phyloP scores from a whole-genome alignment of 129 eudicot genomes.

The Helianthus tuberosus region DNA sequence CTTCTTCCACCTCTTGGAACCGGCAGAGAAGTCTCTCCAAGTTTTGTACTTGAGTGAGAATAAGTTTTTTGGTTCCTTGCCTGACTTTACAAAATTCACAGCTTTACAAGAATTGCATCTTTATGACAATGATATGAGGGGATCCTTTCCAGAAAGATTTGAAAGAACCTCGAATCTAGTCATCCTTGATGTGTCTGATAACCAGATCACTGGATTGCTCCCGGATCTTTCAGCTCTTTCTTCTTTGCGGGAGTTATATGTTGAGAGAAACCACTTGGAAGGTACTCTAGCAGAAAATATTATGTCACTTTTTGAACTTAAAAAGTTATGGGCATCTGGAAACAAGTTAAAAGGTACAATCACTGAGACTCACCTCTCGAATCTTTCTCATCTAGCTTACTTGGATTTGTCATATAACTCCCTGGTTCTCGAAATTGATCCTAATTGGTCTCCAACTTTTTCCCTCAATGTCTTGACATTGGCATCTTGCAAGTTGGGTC shows the following conservation, averaged over 20 bases:
- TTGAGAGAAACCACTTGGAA: constrained; percentile 28
- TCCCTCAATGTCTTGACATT: constrained; percentile 27
- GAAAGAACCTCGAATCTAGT: background rate
- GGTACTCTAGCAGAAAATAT: constrained; percentile 30
- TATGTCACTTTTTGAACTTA: constrained; percentile 31
- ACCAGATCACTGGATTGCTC: constrained; percentile 33
- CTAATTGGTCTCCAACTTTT: constrained; percentile 48
- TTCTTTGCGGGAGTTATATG: constrained; percentile 20
- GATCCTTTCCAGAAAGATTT: constrained; percentile 4
- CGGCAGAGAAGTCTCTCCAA: constrained; percentile 11
- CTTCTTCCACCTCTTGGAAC: background rate
- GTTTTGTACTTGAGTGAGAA: constrained; percentile 18
- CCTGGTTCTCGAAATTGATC: constrained; percentile 21
- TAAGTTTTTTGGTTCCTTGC: background rate
- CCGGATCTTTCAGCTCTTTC: constrained; percentile 31
- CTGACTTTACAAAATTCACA: background rate
- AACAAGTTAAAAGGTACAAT: constrained; percentile 38
- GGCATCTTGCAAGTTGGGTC: constrained; percentile 33
- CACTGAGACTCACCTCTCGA: constrained; percentile 36
- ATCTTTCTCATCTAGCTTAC: constrained; percentile 33
- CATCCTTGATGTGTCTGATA: constrained; percentile 3
- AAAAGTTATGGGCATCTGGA: constrained; percentile 8
- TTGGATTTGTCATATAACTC: constrained; percentile 36
- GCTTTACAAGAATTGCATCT: constrained; percentile 9
- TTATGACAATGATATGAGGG: background rate